phyloP scores from a whole-genome alignment of 495 filamentous ascomycete species.

The Rostrohypoxylon terebratum region DNA sequence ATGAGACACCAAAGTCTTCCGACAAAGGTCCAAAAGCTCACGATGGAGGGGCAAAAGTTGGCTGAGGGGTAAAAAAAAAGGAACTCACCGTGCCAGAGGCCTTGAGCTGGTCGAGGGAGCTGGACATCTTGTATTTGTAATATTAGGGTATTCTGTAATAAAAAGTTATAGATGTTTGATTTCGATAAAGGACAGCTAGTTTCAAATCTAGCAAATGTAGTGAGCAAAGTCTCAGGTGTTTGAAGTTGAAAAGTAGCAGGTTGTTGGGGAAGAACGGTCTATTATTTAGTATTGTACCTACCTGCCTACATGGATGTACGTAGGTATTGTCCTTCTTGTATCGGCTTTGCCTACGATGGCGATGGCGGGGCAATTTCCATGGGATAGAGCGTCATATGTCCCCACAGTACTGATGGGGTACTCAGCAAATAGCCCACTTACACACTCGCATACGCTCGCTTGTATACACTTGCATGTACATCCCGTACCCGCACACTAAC shows the following conservation, averaged over 20 bases:
- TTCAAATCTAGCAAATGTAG: slow-evolving; percentile 29
- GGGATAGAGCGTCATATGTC: slow-evolving; percentile 41
- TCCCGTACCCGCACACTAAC: slow-evolving; percentile 19
- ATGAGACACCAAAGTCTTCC: slow-evolving; percentile 27
- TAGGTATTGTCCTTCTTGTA: too few species aligned
- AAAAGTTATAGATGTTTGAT: slow-evolving; percentile 11
- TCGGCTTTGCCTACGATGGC: slow-evolving; percentile 38
- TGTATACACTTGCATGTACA: slow-evolving; percentile 21
- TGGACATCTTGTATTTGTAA: slow-evolving; percentile 70
- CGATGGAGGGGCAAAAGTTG: slow-evolving; percentile 50
- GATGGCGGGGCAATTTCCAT: slow-evolving; percentile 39
- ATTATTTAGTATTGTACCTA: slow-evolving; percentile 21
- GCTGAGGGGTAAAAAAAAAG: slow-evolving; percentile 55
- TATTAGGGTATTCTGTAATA: slow-evolving; percentile 32
- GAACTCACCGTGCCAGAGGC: slow-evolving; percentile 89
- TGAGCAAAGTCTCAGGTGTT: slow-evolving; percentile 30
- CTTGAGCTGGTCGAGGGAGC: slow-evolving; percentile 95
- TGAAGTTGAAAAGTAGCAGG: slow-evolving; percentile 16
- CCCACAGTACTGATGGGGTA: slow-evolving; percentile 41
- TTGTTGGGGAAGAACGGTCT: slow-evolving; percentile 34
- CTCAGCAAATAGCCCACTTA: slow-evolving; percentile 6
- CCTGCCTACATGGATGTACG: neutral
- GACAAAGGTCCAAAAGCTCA: slow-evolving; percentile 30
- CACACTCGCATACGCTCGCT: neutral
- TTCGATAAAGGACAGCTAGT: neutral